Evolutionary conservation across 2,329 filamentous ascomycete genomes (phyloP).

Genomic region (Colletotrichum tabaci): DNA sequence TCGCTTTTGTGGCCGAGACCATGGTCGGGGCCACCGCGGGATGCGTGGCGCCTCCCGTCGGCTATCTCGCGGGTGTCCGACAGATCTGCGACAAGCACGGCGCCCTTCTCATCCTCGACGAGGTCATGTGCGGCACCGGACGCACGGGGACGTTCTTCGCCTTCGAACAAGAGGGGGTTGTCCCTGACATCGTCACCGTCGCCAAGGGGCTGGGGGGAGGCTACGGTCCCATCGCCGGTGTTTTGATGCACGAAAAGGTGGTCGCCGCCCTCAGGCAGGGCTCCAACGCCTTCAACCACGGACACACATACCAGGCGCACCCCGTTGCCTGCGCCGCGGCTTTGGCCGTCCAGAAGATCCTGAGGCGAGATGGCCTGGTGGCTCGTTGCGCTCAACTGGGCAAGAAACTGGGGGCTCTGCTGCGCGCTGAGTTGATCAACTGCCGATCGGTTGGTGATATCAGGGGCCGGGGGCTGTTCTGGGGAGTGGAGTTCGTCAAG

Average conservation of each 20-base stretch:
- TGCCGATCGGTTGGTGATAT: conserved; percentile 57
- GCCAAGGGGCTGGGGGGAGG: conserved; percentile 73
- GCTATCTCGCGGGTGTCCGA: conserved; percentile 69
- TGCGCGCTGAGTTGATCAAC: conserved; percentile 47
- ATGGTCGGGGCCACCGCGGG: conserved; percentile 66
- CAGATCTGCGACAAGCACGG: conserved; percentile 69
- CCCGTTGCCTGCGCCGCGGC: conserved; percentile 48
- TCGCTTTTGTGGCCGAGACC: conserved; percentile 66
- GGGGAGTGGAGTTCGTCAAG: conserved; percentile 63
- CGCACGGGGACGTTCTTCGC: conserved; percentile 74
- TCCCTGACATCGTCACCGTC: conserved; percentile 71
- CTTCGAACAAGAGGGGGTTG: conserved; percentile 69
- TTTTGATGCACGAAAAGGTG: conserved; percentile 67
- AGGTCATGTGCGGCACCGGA: conserved; percentile 80
- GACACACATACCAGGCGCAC: conserved; percentile 49
- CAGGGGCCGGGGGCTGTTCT: conserved; percentile 61
- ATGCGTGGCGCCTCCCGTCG: conserved; percentile 63
- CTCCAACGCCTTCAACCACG: conserved; percentile 52
- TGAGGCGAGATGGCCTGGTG: conserved; percentile 53
- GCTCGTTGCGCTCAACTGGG: conserved; percentile 52
- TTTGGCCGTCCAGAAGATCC: conserved; percentile 51
- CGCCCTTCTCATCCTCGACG: conserved; percentile 69
- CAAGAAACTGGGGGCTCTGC: conserved; percentile 46
- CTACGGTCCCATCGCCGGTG: conserved; percentile 68
- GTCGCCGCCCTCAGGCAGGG: conserved; percentile 63